These are phyloP conservation scores for Trichoderma sp. DNA, from an alignment of 2,329 filamentous ascomycete species.

Conservation along the genomic window DNA sequence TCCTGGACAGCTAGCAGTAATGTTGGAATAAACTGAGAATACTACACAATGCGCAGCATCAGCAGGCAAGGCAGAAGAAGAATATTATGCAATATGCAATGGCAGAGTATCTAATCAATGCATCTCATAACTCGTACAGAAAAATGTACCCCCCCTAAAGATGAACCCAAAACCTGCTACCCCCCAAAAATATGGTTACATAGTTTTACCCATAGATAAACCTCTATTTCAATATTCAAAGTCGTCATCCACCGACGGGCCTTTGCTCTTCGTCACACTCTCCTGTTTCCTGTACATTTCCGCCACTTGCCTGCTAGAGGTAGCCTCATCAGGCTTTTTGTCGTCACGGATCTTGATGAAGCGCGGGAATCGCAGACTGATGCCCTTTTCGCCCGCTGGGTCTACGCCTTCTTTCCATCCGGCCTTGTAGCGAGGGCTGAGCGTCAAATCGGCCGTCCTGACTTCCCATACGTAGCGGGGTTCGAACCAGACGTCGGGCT, in stretches of 20 bases:
- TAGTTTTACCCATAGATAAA: not conserved
- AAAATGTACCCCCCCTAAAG: not conserved
- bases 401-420: slow-evolving; percentile 78
- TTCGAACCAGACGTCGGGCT: slow-evolving; percentile 98
- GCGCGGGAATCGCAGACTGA: slow-evolving; percentile 84
- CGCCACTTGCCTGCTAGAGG: slow-evolving; percentile 76
- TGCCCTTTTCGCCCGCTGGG: slow-evolving; percentile 67
- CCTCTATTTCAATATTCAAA: slow-evolving; percentile 74
- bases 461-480: slow-evolving; percentile 95
- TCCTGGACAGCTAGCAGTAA: not conserved
- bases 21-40: not conserved
- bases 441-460: slow-evolving; percentile 89
- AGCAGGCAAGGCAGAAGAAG: not conserved
- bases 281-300: slow-evolving; percentile 98
- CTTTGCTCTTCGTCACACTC: slow-evolving; percentile 81
- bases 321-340: slow-evolving; percentile 92
- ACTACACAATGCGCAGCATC: not conserved
- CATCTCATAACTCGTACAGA: slow-evolving; percentile 11
- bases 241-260: slow-evolving; percentile 86
- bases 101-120: not conserved
- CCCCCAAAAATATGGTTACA: not conserved
- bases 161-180: not conserved
- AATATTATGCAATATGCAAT: not conserved
- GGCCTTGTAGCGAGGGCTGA: slow-evolving; percentile 92
- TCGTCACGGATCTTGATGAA: slow-evolving; percentile 92